A percentile compares a stretch with the other conserved stretches of the same genome.
Conservation (phyloP, 495 filamentous ascomycete genomes). For the Aspergillus leporis region DNA sequence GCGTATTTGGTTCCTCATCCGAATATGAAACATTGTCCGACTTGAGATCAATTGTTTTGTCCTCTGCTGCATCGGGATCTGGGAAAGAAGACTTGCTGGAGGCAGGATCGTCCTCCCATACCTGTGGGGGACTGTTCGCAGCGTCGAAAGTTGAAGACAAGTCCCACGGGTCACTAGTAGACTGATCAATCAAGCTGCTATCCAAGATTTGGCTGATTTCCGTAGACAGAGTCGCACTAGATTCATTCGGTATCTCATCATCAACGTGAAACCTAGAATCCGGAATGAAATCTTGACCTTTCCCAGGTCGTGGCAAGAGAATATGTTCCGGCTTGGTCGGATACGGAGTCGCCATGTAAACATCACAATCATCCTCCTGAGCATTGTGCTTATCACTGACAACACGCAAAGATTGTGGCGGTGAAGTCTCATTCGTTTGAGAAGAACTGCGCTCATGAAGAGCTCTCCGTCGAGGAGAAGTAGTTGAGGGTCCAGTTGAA, state of each 20-base stretch:
- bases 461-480: slow-evolving; percentile 42
- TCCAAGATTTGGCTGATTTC: slow-evolving; percentile 28
- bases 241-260: slow-evolving; percentile 24
- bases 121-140: slow-evolving; percentile 40
- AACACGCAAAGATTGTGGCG: slow-evolving; percentile 37
- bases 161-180: slow-evolving; percentile 40
- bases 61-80: slow-evolving; percentile 25
- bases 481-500: slow-evolving; percentile 21
- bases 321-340: slow-evolving; percentile 56
- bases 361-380: slow-evolving; percentile 36
- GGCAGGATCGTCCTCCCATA: slow-evolving; percentile 47
- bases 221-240: slow-evolving; percentile 27
- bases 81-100: slow-evolving; percentile 48
- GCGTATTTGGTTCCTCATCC: slow-evolving; percentile 40
- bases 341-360: slow-evolving; percentile 48
- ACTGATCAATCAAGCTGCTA: slow-evolving; percentile 35
- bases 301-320: slow-evolving; percentile 46
- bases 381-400: slow-evolving; percentile 34
- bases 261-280: slow-evolving; percentile 35
- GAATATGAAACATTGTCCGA: slow-evolving; percentile 32
- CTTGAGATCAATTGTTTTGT: slow-evolving; percentile 24
- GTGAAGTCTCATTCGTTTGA: slow-evolving; percentile 48
- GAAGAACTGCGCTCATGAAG: slow-evolving; percentile 55
- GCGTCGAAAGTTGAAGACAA: slow-evolving; percentile 44
- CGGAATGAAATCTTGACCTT: slow-evolving; percentile 41